Percentiles rank a stretch among this genome's conserved stretches.
Evolutionary conservation across 2,329 filamentous ascomycete genomes (phyloP).

Genomic region (Aspergillus ustus): DNA sequence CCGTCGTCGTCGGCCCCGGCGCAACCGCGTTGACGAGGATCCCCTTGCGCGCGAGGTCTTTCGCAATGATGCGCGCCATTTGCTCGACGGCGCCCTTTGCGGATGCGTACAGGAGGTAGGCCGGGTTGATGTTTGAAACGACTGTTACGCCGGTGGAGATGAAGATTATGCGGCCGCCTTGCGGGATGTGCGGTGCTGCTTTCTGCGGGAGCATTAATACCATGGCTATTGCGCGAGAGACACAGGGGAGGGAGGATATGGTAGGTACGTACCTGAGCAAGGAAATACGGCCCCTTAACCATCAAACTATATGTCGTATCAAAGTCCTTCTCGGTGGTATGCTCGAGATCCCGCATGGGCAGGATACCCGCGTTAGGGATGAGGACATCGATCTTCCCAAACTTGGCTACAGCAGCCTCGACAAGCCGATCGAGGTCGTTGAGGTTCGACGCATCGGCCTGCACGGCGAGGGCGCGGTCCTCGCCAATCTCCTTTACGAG

Average conservation of each 20-base stretch:
- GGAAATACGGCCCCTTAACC: constrained; percentile 62
- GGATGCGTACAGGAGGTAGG: constrained; percentile 58
- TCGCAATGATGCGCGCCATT: constrained; percentile 59
- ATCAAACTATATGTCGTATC: constrained; percentile 57
- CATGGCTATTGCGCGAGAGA: not conserved
- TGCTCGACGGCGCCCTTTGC: constrained; percentile 67
- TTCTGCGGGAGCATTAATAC: constrained; percentile 26
- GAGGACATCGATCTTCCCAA: constrained; percentile 63
- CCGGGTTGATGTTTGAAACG: constrained; percentile 47
- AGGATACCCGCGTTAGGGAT: constrained; percentile 62
- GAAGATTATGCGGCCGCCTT: constrained; percentile 57
- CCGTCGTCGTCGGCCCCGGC: constrained; percentile 61
- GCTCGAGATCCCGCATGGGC: constrained; percentile 55
- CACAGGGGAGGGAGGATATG: not conserved
- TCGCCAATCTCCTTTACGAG: constrained; percentile 54
- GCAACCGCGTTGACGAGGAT: constrained; percentile 59
- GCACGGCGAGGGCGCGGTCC: constrained; percentile 57
- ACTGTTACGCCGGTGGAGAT: constrained; percentile 53
- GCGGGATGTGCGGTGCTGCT: constrained; percentile 56
- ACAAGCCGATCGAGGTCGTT: constrained; percentile 56
- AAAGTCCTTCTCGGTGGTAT: constrained; percentile 57
- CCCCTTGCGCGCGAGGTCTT: constrained; percentile 58
- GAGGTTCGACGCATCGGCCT: constrained; percentile 59
- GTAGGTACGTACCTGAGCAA: constrained; percentile 36
- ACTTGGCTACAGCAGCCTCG: constrained; percentile 52